These are phyloP conservation scores for Peronosclerospora sorghi DNA, from an alignment of 352 stramenopile genomes.

Conservation along the genomic window DNA sequence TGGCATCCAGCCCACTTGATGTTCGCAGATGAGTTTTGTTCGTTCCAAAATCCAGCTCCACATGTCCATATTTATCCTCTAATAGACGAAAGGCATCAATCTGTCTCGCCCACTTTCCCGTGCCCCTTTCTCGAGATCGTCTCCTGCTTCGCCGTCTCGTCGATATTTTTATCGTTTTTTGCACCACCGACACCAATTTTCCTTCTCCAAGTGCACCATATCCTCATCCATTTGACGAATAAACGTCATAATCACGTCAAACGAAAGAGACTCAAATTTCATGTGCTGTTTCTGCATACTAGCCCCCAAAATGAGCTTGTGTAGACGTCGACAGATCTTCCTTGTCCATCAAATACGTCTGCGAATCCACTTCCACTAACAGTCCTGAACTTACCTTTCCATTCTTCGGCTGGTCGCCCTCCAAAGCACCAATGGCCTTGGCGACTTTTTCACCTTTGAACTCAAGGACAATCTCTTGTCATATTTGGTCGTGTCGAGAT, in stretches of 20 bases:
- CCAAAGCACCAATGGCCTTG: slow-evolving; percentile 72
- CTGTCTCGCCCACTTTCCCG: slow-evolving; percentile 47
- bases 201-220: slow-evolving; percentile 38
- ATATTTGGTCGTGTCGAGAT: slow-evolving; percentile 82
- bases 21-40: slow-evolving; percentile 83
- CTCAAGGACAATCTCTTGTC: slow-evolving; percentile 77
- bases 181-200: slow-evolving; percentile 27
- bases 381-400: slow-evolving; percentile 71
- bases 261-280: slow-evolving; percentile 67
- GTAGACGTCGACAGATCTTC: slow-evolving; percentile 80
- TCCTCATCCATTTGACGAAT: slow-evolving; percentile 81
- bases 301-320: slow-evolving; percentile 61
- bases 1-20: slow-evolving; percentile 51
- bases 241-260: slow-evolving; percentile 69
- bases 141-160: slow-evolving; percentile 13
- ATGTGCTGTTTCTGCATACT: slow-evolving; percentile 83
- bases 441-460: slow-evolving; percentile 85
- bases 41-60: slow-evolving; percentile 79
- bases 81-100: slow-evolving; percentile 74
- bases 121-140: slow-evolving; percentile 39
- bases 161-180: slow-evolving; percentile 5
- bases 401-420: slow-evolving; percentile 63
- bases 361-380: slow-evolving; percentile 77
- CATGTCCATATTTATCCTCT: slow-evolving; percentile 80
- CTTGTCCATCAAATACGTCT: slow-evolving; percentile 78